Evolutionary conservation across 2,329 filamentous ascomycete genomes (phyloP).

Genomic region (Ophiosphaerella herpotricha): DNA sequence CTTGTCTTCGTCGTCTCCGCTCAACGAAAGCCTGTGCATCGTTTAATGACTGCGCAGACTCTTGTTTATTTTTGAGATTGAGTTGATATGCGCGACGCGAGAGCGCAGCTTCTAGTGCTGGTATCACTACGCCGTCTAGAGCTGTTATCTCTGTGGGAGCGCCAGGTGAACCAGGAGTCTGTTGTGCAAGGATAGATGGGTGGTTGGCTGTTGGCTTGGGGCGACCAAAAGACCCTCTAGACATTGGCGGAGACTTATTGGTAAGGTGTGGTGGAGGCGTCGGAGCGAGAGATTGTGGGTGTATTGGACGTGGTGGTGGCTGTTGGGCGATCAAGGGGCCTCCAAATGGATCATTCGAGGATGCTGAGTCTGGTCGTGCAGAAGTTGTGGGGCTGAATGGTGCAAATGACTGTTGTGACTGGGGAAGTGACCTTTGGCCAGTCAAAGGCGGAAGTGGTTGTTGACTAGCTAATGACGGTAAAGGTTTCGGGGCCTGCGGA

Average conservation of each 20-base stretch:
- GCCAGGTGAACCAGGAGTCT: slow-evolving; percentile 58
- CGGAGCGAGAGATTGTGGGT: slow-evolving; percentile 10
- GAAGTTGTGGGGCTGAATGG: slow-evolving; percentile 18
- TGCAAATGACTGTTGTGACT: slow-evolving; percentile 29
- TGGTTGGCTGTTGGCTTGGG: slow-evolving; percentile 29
- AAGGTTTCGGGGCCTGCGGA: slow-evolving; percentile 21
- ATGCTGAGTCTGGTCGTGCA: slow-evolving; percentile 26
- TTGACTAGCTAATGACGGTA: slow-evolving; percentile 26
- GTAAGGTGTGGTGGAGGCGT: slow-evolving; percentile 13
- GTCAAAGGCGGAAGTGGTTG: slow-evolving; percentile 31
- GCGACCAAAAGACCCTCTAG: slow-evolving; percentile 36
- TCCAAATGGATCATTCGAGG: slow-evolving; percentile 37
- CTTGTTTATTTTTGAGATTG: slow-evolving; percentile 51
- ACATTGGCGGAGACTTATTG: slow-evolving; percentile 28
- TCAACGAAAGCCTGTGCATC: slow-evolving; percentile 60
- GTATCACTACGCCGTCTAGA: slow-evolving; percentile 87
- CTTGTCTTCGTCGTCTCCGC: slow-evolving; percentile 44
- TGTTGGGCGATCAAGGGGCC: slow-evolving; percentile 21
- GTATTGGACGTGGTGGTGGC: slow-evolving; percentile 6
- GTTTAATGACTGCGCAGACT: slow-evolving; percentile 51
- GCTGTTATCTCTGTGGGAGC: slow-evolving; percentile 77
- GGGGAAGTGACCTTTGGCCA: slow-evolving; percentile 31
- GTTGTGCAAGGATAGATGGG: slow-evolving; percentile 15
- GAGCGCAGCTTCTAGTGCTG: slow-evolving; percentile 87
- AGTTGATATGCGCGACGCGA: slow-evolving; percentile 71